Percentiles rank a stretch among this genome's conserved stretches.
Conservation (phyloP, 352 stramenopile species). For the Globisporangium takayamanum region DNA sequence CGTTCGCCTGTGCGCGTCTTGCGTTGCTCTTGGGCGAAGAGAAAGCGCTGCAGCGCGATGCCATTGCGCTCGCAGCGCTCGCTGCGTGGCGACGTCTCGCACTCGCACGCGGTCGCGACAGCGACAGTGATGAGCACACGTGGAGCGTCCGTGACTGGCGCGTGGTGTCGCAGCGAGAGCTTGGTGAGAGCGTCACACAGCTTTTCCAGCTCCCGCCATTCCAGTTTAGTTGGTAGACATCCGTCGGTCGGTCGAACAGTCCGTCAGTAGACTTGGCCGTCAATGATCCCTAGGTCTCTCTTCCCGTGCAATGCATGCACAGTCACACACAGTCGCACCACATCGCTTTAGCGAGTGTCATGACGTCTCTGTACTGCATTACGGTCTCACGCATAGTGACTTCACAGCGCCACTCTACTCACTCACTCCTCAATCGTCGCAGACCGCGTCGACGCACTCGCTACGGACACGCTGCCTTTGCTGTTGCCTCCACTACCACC, state of each 20-base stretch:
- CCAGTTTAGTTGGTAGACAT: background rate
- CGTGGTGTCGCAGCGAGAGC: background rate
- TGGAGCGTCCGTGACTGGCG: background rate
- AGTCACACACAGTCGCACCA: no score
- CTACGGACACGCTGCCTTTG: background rate
- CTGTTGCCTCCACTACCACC: no score
- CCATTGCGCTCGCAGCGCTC: background rate
- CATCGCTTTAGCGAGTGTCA: no score
- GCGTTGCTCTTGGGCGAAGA: background rate
- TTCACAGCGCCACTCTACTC: no score
- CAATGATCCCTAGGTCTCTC: no score
- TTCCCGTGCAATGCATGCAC: no score
- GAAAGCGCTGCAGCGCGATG: background rate
- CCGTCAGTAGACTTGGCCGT: background rate
- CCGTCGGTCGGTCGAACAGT: background rate
- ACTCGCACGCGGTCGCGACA: background rate
- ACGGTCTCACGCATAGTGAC: no score
- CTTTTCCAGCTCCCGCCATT: background rate
- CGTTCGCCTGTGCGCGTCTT: no score
- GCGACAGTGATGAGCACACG: slow-evolving; percentile 17
- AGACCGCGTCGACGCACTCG: no score
- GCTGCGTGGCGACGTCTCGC: background rate
- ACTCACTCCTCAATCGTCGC: no score
- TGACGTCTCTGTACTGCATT: no score
- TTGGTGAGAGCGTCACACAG: background rate